Evolutionary conservation across 1,139 yeast genomes (phyloP).

Genomic region (Sugiyamaella grinbergsii): DNA sequence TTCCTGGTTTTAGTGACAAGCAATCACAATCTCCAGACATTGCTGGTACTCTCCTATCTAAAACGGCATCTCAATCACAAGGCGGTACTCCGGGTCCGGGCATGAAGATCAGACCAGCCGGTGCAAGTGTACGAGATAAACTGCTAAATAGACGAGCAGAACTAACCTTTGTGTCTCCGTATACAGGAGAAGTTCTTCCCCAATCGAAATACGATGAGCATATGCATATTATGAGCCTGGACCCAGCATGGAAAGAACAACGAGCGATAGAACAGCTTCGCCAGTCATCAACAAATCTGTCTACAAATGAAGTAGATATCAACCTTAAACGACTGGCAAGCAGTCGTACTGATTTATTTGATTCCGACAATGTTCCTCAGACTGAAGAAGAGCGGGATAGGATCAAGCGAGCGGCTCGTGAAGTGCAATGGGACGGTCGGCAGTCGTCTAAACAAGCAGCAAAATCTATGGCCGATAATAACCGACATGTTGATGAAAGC

Average conservation of each 20-base stretch:
- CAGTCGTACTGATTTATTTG: slow-evolving; percentile 34
- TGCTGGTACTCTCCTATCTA: slow-evolving; percentile 10
- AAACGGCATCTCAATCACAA: slow-evolving; percentile 21
- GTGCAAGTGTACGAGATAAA: slow-evolving; percentile 60
- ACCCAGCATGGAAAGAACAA: slow-evolving; percentile 76
- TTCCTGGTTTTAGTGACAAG: slow-evolving; percentile 4
- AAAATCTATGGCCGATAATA: slow-evolving; percentile 33
- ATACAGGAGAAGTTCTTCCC: slow-evolving; percentile 69
- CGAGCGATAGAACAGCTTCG: slow-evolving; percentile 63
- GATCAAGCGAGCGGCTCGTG: slow-evolving; percentile 27
- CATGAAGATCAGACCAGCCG: slow-evolving; percentile 68
- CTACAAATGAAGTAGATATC: slow-evolving; percentile 68
- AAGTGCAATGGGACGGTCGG: slow-evolving; percentile 39
- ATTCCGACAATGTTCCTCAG: slow-evolving; percentile 15
- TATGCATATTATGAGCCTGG: slow-evolving; percentile 67
- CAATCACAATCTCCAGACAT: neutral
- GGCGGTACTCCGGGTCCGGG: slow-evolving; percentile 46
- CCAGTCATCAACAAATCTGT: slow-evolving; percentile 61
- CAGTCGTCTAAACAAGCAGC: slow-evolving; percentile 33
- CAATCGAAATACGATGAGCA: slow-evolving; percentile 76
- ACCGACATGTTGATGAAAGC: slow-evolving; percentile 23
- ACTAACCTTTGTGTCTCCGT: slow-evolving; percentile 63
- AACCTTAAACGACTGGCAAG: slow-evolving; percentile 68
- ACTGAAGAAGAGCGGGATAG: slow-evolving; percentile 26
- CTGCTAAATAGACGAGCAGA: slow-evolving; percentile 37